Evolutionary conservation across 768 basidiomycete genomes (phyloP), one percentile per base, ranked within the genome.

Genomic region (Lentinula guzmanii): DNA sequence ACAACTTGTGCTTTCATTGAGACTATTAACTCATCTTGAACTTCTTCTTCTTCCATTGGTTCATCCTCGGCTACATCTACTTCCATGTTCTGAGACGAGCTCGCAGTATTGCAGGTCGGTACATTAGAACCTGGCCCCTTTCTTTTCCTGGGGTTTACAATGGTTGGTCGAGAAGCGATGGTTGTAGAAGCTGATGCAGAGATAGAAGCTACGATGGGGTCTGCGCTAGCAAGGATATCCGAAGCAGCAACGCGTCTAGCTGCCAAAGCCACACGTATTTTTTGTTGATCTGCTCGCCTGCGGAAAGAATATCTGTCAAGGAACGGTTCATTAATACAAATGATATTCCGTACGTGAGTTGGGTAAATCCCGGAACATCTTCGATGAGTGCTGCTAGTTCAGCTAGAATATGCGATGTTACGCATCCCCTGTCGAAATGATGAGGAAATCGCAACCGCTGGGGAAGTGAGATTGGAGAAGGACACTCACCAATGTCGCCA

Each of bases 401-500:
- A 9, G 68, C 70, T 42, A 91, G 75, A 55, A 87, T 83, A 51
- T 75, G 71, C 7, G 81, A 77, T 21, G 86, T 87, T 9, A 90
- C 86, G 61, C 90, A 91, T 63, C 86, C 88, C 90, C 89, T 90
- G 64, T 58, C 15, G 41, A 60, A 37, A 7, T 45, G 60, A 50
- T 34, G 48, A 52, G 54, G 56, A 46, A 24, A 64, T 45, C 52
- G 61, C 54, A 37, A 16, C 33, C 18, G n/a, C 13, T 5, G 16
- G 4, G 9, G 16, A 21, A 6, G 37, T 62, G 18, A 37, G 34
- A 42, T 31, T 52, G 50, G 39, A 45, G 46, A 28, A 31, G 33
- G 43, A 62, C 52, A 62, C 76, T 66, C 72, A 89, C 89, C 90
- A 92, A 65, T 92, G 90, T 45, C 83, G 77, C 91, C 91, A 92